A percentile compares a stretch with the other conserved stretches of the same genome.
Conservation (phyloP, 352 stramenopile genomes). For the Blastocystis sp. region DNA sequence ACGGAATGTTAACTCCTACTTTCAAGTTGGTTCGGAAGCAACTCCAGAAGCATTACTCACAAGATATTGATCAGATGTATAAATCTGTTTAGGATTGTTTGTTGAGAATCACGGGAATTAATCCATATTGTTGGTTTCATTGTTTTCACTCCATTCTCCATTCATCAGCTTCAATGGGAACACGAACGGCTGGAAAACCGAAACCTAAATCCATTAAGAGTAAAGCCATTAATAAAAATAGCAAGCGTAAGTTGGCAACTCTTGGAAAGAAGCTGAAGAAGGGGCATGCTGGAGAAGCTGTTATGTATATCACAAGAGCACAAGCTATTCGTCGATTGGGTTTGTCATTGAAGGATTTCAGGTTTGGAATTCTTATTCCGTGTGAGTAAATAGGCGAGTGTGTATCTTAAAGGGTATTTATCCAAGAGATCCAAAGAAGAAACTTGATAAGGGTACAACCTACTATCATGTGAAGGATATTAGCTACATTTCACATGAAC, state of each 20-base stretch:
- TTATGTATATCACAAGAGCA: conserved; percentile 88
- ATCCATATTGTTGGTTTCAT: not conserved
- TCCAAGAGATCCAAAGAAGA: conserved; percentile 88
- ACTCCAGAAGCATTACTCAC: conserved; percentile 70
- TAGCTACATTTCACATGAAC: conserved; percentile 90
- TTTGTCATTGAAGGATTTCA: conserved; percentile 95
- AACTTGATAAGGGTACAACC: conserved; percentile 87
- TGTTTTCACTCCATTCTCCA: conserved; percentile 17
- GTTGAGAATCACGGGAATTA: conserved; percentile 1
- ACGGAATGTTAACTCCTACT: conserved; percentile 83
- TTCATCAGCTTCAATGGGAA: conserved; percentile 62
- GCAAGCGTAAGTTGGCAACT: conserved; percentile 67
- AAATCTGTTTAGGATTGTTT: not conserved
- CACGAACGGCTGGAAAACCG: conserved; percentile 64
- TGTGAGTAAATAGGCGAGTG: conserved; percentile 71
- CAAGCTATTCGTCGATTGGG: conserved; percentile 86
- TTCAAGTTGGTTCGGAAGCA: conserved; percentile 88
- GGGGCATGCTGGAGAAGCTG: conserved; percentile 72
- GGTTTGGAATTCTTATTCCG: conserved; percentile 62
- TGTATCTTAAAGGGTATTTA: conserved; percentile 99
- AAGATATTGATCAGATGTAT: conserved; percentile 75
- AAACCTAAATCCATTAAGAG: conserved; percentile 70
- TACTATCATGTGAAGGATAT: conserved; percentile 99
- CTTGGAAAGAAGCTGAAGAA: conserved; percentile 76
- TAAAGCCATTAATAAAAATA: conserved; percentile 71